Base-by-base conservation (phyloP, 805 yeast species). In the Candida endomychidarum region DNA sequence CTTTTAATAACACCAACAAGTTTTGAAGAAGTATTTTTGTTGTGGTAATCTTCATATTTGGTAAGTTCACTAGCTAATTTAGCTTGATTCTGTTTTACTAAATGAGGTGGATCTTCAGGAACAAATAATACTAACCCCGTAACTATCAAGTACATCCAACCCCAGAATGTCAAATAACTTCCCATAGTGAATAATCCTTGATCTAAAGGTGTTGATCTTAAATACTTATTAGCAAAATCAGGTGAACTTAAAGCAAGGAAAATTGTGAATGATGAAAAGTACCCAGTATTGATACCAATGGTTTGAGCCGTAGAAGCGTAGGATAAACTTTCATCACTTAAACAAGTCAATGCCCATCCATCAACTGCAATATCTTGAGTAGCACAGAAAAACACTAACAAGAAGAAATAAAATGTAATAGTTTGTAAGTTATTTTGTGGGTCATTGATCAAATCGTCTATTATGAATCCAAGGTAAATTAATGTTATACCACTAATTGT, bases 351-450 rank as follows among this genome's bases (percentile, higher is more conserved):
- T 0, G 98, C 97, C 99, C 99, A 93, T 8, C 99, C 98, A 65
- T 93, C 99, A 16, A 93, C 99, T 0, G 99, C 98, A 41, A 93
- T 93, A 58, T 93, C 99, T 61, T 93, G 99, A 0, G 99, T 91
- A 0, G 98, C 97, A 65, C 97, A 90, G 44, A 90, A 71, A 42
- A 91, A 77, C 22, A 93, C 93, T 43, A 93, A 67, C 16, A 79
- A 48, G 52, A 90, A 86, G 62, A 93, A 93, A 41, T 79, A 72
- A 36, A 69, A 50, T 0, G 98, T 87, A 45, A 93, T 76, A 2
- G 63, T 56, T 10, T 65, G 53, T 43, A 88, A 64, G 48, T 81
- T 69, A 20, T 60, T 50, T 22, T 66, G 59, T 0, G 89, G 80
- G 16, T 72, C 64, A 41, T 55, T 74, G 56, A 82, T 67, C 51